Conservation (phyloP, 2,329 filamentous ascomycete species). For the Trichoderma citrinoviride region DNA sequence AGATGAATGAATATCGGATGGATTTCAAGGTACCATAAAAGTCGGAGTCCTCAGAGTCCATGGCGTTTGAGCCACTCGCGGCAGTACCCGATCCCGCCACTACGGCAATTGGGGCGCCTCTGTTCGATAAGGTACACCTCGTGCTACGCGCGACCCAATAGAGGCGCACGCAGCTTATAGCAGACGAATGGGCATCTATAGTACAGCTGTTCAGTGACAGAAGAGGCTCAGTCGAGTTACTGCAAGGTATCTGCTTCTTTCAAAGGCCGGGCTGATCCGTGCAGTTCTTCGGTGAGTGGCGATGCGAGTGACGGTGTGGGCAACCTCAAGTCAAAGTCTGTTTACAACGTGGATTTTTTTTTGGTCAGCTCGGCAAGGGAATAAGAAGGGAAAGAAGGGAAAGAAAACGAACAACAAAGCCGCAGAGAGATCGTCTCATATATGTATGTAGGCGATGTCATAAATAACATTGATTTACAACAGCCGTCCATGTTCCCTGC, state of each 20-base stretch:
- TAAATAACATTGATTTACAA: neutral
- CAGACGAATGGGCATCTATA: neutral
- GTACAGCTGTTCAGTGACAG: neutral
- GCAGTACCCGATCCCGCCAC: neutral
- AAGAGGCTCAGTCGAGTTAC: neutral
- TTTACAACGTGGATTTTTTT: neutral
- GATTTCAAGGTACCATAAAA: slow-evolving; percentile 50
- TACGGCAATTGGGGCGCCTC: neutral
- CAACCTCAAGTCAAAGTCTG: neutral
- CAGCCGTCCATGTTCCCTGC: slow-evolving; percentile 1
- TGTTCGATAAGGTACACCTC: too few relatives aligned
- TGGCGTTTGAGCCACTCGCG: slow-evolving; percentile 23
- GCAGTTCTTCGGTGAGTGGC: neutral
- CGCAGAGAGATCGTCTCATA: neutral
- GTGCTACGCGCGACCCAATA: neutral
- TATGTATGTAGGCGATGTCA: neutral
- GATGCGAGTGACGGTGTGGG: neutral
- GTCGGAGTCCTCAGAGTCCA: slow-evolving; percentile 51
- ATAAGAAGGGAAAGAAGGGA: too few relatives aligned
- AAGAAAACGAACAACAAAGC: neutral
- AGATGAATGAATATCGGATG: neutral
- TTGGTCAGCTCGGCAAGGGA: neutral
- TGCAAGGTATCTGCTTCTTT: neutral
- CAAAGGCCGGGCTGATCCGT: neutral
- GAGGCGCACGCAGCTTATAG: neutral